These are phyloP conservation scores for Agaricales sp. DNA, from an alignment of 1,284 basidiomycete genomes.

Conservation along the genomic window DNA sequence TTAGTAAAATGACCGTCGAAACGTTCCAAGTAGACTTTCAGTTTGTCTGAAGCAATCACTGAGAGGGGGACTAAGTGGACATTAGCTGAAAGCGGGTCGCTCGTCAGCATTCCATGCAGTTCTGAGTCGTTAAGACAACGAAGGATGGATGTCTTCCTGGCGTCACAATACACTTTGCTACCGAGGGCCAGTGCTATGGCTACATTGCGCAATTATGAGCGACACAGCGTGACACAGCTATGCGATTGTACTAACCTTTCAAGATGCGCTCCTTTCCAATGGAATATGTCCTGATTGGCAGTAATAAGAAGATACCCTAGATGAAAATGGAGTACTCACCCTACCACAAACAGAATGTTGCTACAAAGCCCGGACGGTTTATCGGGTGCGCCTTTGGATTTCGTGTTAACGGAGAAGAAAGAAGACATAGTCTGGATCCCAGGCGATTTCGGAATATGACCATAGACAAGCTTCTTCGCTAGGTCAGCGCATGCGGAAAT, in stretches of 20 bases:
- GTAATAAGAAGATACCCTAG: not conserved
- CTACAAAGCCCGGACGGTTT: constrained; percentile 20
- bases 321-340: constrained; percentile 33
- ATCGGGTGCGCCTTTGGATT: constrained; percentile 15
- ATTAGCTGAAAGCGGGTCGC: constrained; percentile 65
- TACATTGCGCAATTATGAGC: no score
- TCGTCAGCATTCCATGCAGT: constrained; percentile 69
- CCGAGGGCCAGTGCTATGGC: constrained; percentile 78
- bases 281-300: constrained; percentile 69
- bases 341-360: constrained; percentile 71
- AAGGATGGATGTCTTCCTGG: constrained; percentile 72
- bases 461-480: constrained; percentile 42
- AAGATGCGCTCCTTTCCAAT: constrained; percentile 97
- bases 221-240: no score
- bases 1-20: constrained; percentile 69
- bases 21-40: constrained; percentile 71
- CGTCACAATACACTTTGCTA: constrained; percentile 87
- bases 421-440: not conserved
- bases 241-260: constrained; percentile 49
- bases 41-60: constrained; percentile 68
- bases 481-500: constrained; percentile 87
- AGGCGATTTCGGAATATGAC: not conserved
- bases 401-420: not conserved
- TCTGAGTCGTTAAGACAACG: constrained; percentile 78
- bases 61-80: constrained; percentile 85